Evolutionary conservation across 202 grass and related monocot genomes (phyloP).

Genomic region (Schoenoplectus triqueter): DNA sequence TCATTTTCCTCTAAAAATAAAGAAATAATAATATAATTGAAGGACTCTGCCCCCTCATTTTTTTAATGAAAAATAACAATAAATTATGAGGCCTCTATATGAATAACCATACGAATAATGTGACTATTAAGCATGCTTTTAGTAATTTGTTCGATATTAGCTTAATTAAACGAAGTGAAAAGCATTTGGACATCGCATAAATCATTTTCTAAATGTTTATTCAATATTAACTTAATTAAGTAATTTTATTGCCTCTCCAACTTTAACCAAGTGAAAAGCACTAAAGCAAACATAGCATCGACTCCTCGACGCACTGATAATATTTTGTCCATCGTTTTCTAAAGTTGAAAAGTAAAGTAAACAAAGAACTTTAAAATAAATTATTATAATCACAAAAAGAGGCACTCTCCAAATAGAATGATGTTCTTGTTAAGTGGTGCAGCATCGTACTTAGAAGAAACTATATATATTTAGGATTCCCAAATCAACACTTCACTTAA

Average conservation of each 20-base stretch:
- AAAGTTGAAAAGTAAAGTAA: conserved; percentile 22
- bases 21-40: too few species aligned
- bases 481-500: conserved; percentile 20
- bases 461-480: conserved; percentile 13
- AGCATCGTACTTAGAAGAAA: conserved; percentile 6
- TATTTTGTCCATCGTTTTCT: neutral
- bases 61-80: too few species aligned
- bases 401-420: conserved; percentile 22
- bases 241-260: neutral
- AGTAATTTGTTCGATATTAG: too few species aligned
- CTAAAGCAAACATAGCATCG: conserved; percentile 25
- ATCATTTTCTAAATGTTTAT: neutral
- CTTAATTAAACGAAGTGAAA: too few species aligned
- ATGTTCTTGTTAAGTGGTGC: conserved; percentile 13
- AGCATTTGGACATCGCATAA: neutral
- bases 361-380: conserved; percentile 22
- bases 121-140: too few species aligned
- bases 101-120: too few species aligned
- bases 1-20: too few species aligned
- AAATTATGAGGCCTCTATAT: too few species aligned
- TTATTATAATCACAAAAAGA: neutral
- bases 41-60: too few species aligned
- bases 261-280: conserved; percentile 29
- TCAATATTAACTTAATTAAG: neutral
- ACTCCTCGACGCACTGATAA: conserved; percentile 2